Evolutionary conservation across 2,329 filamentous ascomycete genomes (phyloP).

Genomic region (Botryotinia narcissicola): DNA sequence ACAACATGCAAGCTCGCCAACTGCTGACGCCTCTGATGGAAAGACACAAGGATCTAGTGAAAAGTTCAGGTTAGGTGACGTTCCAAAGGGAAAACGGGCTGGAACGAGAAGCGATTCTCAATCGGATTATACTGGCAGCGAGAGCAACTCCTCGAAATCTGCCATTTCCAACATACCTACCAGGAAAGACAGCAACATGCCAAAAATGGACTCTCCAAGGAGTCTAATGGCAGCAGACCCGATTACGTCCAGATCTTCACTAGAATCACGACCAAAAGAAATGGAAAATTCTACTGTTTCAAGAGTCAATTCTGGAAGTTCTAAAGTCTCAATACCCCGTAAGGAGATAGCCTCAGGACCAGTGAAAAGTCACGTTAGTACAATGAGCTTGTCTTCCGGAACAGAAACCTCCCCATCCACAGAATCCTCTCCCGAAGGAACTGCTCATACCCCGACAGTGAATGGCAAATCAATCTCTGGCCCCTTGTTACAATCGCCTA

Average conservation of each 20-base stretch:
- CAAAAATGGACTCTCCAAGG: slow-evolving; percentile 32
- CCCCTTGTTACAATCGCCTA: slow-evolving; percentile 31
- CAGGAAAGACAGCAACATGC: slow-evolving; percentile 22
- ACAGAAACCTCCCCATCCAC: slow-evolving; percentile 38
- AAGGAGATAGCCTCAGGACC: slow-evolving; percentile 55
- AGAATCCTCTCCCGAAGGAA: slow-evolving; percentile 36
- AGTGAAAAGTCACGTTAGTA: slow-evolving; percentile 30
- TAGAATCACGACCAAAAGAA: slow-evolving; percentile 57
- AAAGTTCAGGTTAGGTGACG: slow-evolving; percentile 78
- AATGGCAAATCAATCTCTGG: slow-evolving; percentile 39
- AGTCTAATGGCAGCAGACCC: slow-evolving; percentile 39
- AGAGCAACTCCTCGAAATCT: slow-evolving; percentile 39
- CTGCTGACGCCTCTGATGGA: slow-evolving; percentile 36
- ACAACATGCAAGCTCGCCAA: slow-evolving; percentile 35
- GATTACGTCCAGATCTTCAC: slow-evolving; percentile 53
- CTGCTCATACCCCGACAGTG: slow-evolving; percentile 34
- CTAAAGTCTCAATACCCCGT: slow-evolving; percentile 48
- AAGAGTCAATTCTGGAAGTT: slow-evolving; percentile 58
- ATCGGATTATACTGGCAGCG: slow-evolving; percentile 38
- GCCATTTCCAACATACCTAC: slow-evolving; percentile 28
- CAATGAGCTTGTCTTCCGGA: slow-evolving; percentile 33
- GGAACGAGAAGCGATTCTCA: slow-evolving; percentile 41
- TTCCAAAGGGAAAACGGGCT: slow-evolving; percentile 63
- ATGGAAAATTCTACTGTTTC: slow-evolving; percentile 45
- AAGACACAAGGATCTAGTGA: slow-evolving; percentile 45